phyloP scores from a whole-genome alignment of 208 protist genomes.

The Crithidia acanthocephali region DNA sequence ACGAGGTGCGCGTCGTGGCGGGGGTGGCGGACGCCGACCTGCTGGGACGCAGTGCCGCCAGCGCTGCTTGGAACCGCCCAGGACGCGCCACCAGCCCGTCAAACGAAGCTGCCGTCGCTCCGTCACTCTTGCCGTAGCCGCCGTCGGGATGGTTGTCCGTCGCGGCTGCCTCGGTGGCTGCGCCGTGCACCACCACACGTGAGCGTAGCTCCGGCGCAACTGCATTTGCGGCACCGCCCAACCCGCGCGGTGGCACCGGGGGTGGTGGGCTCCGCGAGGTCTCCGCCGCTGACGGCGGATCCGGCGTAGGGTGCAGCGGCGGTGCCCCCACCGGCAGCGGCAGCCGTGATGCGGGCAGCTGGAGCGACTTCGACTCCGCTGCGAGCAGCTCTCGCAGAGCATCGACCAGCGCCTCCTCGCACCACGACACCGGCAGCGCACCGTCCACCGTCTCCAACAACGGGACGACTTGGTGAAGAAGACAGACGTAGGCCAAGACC shows the following conservation, averaged over 20 bases:
- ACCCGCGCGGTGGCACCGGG: conserved; percentile 11
- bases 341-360: background rate
- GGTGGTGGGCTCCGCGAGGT: background rate
- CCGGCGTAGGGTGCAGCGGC: conserved; percentile 22
- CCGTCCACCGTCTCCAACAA: conserved; percentile 19
- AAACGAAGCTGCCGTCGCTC: background rate
- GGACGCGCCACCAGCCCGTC: background rate
- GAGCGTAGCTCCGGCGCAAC: conserved; percentile 35
- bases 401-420: conserved; percentile 14
- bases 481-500: conserved; percentile 20
- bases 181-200: conserved; percentile 22
- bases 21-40: conserved; percentile 15
- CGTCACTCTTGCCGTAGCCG: background rate
- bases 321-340: conserved; percentile 16
- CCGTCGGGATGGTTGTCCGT: background rate
- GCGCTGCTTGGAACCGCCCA: conserved; percentile 26
- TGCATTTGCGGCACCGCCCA: conserved; percentile 19
- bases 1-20: conserved; percentile 14
- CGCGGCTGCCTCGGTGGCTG: background rate
- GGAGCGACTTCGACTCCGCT: background rate
- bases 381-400: conserved; percentile 19
- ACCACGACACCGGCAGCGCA: conserved; percentile 3
- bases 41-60: conserved; percentile 32
- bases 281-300: background rate
- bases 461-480: conserved; percentile 32